Evolutionary conservation across 1,139 yeast genomes (phyloP).

Genomic region (Candida sp.): DNA sequence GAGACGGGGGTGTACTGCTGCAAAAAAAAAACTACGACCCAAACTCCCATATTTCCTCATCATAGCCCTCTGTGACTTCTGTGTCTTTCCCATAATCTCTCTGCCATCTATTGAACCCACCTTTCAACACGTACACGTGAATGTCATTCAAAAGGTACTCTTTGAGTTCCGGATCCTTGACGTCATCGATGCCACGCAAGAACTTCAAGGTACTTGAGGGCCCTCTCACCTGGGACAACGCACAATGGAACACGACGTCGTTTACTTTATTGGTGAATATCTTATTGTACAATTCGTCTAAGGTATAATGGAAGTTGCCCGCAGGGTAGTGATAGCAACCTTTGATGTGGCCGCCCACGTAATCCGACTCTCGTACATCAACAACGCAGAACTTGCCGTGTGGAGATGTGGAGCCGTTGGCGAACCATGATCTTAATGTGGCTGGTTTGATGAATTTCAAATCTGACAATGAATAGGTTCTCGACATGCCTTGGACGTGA

Average conservation of each 20-base stretch:
- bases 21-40: conserved; percentile 2
- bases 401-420: conserved; percentile 31
- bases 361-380: conserved; percentile 90
- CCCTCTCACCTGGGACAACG: conserved; percentile 88
- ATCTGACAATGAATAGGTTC: conserved; percentile 28
- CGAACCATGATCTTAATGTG: conserved; percentile 50
- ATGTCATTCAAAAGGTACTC: conserved; percentile 34
- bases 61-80: conserved; percentile 70
- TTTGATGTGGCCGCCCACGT: conserved; percentile 68
- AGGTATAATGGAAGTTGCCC: conserved; percentile 41
- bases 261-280: conserved; percentile 37
- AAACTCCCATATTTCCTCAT: conserved; percentile 57
- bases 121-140: conserved; percentile 72
- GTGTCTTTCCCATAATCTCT: conserved; percentile 68
- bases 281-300: conserved; percentile 45
- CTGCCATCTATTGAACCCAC: conserved; percentile 92
- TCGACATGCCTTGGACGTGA: conserved; percentile 14
- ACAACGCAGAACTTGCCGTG: conserved; percentile 63
- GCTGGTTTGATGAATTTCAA: conserved; percentile 49
- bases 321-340: conserved; percentile 69
- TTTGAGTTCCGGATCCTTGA: conserved; percentile 26
- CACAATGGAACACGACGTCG: conserved; percentile 87
- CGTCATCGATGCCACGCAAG: conserved; percentile 53
- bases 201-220: conserved; percentile 82
- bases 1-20: not conserved